Conservation (phyloP, 225 moss, liverwort and hornwort species). For the Takakia lepidozioides region DNA sequence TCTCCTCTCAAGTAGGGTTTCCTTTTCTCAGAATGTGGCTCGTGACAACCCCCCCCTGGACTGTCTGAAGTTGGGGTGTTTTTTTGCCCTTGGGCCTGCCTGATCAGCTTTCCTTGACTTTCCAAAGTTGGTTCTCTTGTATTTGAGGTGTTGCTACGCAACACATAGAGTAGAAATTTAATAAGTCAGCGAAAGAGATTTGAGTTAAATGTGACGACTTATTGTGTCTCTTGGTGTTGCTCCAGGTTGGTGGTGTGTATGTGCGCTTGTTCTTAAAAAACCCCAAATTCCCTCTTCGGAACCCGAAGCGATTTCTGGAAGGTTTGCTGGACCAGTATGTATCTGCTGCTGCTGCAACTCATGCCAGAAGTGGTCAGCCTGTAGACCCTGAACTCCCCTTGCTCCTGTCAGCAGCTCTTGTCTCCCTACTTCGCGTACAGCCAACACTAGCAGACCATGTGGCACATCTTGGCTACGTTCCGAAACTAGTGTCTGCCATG, state of each 20-base stretch:
- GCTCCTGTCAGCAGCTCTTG: slow-evolving; percentile 86
- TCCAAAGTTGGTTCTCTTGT: too few species aligned
- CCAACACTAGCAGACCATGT: slow-evolving; percentile 92
- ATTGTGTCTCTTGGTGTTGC: background rate
- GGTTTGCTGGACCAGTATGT: slow-evolving; percentile 87
- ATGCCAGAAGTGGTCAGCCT: slow-evolving; percentile 39
- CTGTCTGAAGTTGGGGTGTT: too few species aligned
- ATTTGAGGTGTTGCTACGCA: too few species aligned
- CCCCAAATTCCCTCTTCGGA: slow-evolving; percentile 84
- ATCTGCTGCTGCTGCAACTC: slow-evolving; percentile 86
- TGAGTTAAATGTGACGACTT: too few species aligned
- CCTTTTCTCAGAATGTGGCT: too few species aligned
- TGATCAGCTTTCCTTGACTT: too few species aligned
- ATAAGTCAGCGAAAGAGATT: too few species aligned
- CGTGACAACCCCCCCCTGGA: too few species aligned
- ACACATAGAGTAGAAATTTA: too few species aligned
- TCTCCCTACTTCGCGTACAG: slow-evolving; percentile 81
- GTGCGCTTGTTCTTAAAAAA: slow-evolving; percentile 88
- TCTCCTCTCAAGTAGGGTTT: too few species aligned
- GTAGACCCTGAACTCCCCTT: slow-evolving; percentile 75
- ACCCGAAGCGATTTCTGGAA: slow-evolving; percentile 87
- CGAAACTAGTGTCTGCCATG: slow-evolving; percentile 90
- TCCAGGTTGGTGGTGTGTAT: slow-evolving; percentile 91
- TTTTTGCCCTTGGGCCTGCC: too few species aligned
- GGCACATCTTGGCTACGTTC: slow-evolving; percentile 85